Conservation (phyloP, 2,329 filamentous ascomycete species). For the Microdochium trichocladiopsis region DNA sequence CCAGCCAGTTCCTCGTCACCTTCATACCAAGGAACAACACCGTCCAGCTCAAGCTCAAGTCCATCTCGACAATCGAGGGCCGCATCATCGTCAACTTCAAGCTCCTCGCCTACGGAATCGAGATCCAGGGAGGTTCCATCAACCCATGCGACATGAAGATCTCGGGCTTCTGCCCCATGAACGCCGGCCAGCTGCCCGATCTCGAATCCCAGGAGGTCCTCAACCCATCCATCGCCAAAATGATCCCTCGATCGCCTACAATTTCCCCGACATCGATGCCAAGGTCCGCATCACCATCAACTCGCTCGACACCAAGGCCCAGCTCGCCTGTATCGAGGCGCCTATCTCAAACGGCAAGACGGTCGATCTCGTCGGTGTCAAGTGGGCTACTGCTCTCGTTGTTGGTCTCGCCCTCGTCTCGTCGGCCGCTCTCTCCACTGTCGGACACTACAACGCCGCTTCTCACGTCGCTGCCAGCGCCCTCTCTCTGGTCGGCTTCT, state of each 20-base stretch:
- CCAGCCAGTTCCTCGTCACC: slow-evolving; percentile 71
- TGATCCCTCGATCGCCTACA: slow-evolving; percentile 83
- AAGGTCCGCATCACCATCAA: slow-evolving; percentile 78
- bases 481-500: slow-evolving; percentile 88
- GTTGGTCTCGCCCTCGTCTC: slow-evolving; percentile 76
- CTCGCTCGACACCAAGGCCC: slow-evolving; percentile 49
- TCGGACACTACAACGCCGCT: slow-evolving; percentile 89
- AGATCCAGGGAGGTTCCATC: slow-evolving; percentile 51
- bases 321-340: slow-evolving; percentile 81
- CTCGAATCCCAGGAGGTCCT: background rate
- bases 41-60: slow-evolving; percentile 61
- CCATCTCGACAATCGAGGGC: slow-evolving; percentile 66
- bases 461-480: slow-evolving; percentile 92
- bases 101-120: slow-evolving; percentile 69
- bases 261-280: slow-evolving; percentile 85
- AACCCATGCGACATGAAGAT: slow-evolving; percentile 63
- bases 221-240: slow-evolving; percentile 38
- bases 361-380: slow-evolving; percentile 80
- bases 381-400: slow-evolving; percentile 84
- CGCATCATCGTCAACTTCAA: slow-evolving; percentile 64
- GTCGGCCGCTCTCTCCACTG: slow-evolving; percentile 80
- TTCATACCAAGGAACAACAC: slow-evolving; percentile 60
- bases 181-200: slow-evolving; percentile 47
- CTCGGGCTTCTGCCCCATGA: slow-evolving; percentile 74
- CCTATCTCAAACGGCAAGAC: slow-evolving; percentile 86